Percentiles rank a stretch among this genome's conserved stretches.
Conservation (phyloP, 352 stramenopile genomes). For the Globisporangium emineosum region DNA sequence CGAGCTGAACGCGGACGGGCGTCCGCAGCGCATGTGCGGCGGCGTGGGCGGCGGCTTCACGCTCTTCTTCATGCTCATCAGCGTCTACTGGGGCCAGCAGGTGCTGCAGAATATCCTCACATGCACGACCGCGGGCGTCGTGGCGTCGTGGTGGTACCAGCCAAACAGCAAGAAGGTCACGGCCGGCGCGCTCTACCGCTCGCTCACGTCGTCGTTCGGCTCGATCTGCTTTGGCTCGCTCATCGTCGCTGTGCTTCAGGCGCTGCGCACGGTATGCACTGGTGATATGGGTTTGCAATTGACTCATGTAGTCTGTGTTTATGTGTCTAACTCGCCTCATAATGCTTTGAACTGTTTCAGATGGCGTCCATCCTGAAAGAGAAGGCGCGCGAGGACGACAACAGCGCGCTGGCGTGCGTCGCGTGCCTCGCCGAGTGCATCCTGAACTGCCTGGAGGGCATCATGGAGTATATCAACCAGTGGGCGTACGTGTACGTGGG, state of each 20-base stretch:
- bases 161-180: conserved; percentile 51
- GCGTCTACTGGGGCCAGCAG: conserved; percentile 83
- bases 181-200: conserved; percentile 70
- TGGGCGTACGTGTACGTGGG: conserved; percentile 90
- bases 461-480: conserved; percentile 91
- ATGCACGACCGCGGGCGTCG: conserved; percentile 72
- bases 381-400: conserved; percentile 73
- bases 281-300: neutral
- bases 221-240: conserved; percentile 85
- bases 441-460: conserved; percentile 73
- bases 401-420: conserved; percentile 70
- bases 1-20: conserved; percentile 27
- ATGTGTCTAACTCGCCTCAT: no score
- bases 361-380: conserved; percentile 68
- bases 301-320: neutral
- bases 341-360: no score
- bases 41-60: conserved; percentile 50
- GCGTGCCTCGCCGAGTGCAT: conserved; percentile 87
- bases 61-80: conserved; percentile 82
- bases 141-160: conserved; percentile 87
- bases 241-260: conserved; percentile 84
- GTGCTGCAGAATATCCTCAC: conserved; percentile 84
- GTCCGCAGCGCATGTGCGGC: conserved; percentile 45
- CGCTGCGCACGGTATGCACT: conserved; percentile 54
- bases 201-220: conserved; percentile 74